Evolutionary conservation across 2,329 filamentous ascomycete genomes (phyloP), one percentile per base, ranked within the genome.

Genomic region (Cryphonectria parasitica): DNA sequence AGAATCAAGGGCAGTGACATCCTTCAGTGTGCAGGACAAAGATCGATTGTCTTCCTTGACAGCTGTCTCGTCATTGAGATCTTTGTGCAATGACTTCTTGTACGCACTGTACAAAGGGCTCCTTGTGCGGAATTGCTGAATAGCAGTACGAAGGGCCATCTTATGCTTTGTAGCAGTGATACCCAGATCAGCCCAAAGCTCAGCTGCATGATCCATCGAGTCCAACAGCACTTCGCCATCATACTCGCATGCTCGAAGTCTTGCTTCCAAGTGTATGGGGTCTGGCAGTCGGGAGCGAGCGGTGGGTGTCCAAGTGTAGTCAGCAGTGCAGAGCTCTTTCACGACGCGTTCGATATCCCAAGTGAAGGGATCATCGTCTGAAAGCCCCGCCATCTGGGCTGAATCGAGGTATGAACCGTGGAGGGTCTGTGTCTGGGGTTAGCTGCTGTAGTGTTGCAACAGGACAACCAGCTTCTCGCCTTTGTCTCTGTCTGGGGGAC

Each of bases 301-400:
- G 64, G 80, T 79, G 68, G 78, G 77, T 56, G 74, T 74, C 86
- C 86, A 88, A 13, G 87, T 84, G 64, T 83, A 82, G 3, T 83
- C 77, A 1, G 82, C 76, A 31, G 86, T 83, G 77, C 90, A 93
- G 3, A 97, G 83, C 76, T 91, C 89, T 22, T 83, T 78, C 13
- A 92, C 86, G 15, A 97, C 88, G 49, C 89, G 85, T 52, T 91
- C 88, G 43, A 90, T 84, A 49, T 87, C 86, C 94, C 94, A 97
- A 68, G 86, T 77, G 79, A 90, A 91, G n/a, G 94, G 93, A 80
- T 97, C 93, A 69, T 80, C 77, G 22, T 79, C 78, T 64, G 79
- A 79, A 66, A 71, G 72, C 36, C 73, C 67, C 41, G 73, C 76
- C 80, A 78, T 81, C 76, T 76, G 78, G 22, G 34, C 25, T 22